Conservation (phyloP, 345 rosid species). For the Acer yangbiense region DNA sequence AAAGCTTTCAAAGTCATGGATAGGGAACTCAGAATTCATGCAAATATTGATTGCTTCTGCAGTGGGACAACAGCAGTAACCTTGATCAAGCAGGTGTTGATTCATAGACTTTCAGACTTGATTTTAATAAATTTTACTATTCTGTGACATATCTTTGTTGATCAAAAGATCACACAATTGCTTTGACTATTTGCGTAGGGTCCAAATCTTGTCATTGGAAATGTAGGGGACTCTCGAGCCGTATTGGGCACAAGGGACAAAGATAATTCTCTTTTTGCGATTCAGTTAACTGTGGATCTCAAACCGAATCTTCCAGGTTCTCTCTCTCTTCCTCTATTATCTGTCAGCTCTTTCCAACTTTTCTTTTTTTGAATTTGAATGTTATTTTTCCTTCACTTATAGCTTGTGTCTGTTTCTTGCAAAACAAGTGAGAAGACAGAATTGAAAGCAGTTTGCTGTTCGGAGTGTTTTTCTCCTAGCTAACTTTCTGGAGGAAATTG, state of each 20-base stretch:
- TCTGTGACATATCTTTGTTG: slow-evolving; percentile 17
- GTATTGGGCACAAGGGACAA: slow-evolving; percentile 75
- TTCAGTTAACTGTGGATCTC: slow-evolving; percentile 97
- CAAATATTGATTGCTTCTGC: slow-evolving; percentile 82
- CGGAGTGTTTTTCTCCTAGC: too few species aligned
- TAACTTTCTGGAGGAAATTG: too few species aligned
- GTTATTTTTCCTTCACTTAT: neutral
- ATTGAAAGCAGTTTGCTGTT: too few species aligned
- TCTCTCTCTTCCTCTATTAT: slow-evolving; percentile 4
- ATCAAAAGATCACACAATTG: neutral
- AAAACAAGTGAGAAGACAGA: too few species aligned
- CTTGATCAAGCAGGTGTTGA: slow-evolving; percentile 79
- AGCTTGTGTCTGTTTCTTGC: too few species aligned
- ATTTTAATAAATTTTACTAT: slow-evolving; percentile 7
- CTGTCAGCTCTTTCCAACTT: neutral
- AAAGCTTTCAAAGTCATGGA: slow-evolving; percentile 96
- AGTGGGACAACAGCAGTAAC: slow-evolving; percentile 99
- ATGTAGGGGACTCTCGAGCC: slow-evolving; percentile 97
- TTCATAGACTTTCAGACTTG: slow-evolving; percentile 8
- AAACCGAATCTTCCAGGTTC: slow-evolving; percentile 97
- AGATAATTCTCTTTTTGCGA: slow-evolving; percentile 67
- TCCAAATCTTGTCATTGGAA: slow-evolving; percentile 72
- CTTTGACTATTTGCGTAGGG: slow-evolving; percentile 51
- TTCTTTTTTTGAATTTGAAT: neutral
- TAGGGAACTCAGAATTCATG: slow-evolving; percentile 77